Conservation (phyloP, 2,329 filamentous ascomycete species). For the Hymenoscyphus scutula region DNA sequence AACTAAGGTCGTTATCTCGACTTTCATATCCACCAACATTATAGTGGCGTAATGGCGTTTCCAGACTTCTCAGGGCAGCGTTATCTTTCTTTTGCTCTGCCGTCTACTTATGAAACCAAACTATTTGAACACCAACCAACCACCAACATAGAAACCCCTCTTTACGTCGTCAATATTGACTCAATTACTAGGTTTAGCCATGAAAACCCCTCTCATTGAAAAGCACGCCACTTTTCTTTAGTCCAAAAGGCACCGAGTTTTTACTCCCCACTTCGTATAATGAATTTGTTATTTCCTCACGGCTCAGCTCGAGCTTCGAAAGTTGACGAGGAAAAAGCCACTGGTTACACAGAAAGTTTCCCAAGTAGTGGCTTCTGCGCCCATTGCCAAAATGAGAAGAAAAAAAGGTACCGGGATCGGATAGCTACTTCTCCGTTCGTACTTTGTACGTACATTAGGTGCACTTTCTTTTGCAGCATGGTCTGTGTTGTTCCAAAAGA, state of each 20-base stretch:
- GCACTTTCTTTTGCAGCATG: not conserved
- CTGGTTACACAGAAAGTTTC: not conserved
- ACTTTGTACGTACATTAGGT: not conserved
- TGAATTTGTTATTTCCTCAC: too few species aligned
- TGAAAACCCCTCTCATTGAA: not conserved
- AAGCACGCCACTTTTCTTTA: not conserved
- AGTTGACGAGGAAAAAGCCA: not conserved
- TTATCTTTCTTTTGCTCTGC: not conserved
- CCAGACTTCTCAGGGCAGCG: not conserved
- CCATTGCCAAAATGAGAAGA: not conserved
- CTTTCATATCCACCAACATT: not conserved
- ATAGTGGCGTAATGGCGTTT: not conserved
- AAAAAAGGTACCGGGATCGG: not conserved
- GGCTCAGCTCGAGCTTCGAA: not conserved
- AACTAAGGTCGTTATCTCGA: not conserved
- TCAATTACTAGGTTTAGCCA: not conserved
- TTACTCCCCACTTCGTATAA: too few species aligned
- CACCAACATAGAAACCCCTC: not conserved
- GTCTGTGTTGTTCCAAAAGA: conserved; percentile 5
- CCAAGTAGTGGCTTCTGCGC: not conserved
- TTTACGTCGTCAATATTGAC: conserved; percentile 2
- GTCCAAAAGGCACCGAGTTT: too few species aligned
- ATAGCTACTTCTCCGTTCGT: not conserved
- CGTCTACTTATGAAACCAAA: not conserved
- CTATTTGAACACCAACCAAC: too few species aligned